phyloP scores from a whole-genome alignment of 805 yeast genomes.

The Jamesozyma hellenica region DNA sequence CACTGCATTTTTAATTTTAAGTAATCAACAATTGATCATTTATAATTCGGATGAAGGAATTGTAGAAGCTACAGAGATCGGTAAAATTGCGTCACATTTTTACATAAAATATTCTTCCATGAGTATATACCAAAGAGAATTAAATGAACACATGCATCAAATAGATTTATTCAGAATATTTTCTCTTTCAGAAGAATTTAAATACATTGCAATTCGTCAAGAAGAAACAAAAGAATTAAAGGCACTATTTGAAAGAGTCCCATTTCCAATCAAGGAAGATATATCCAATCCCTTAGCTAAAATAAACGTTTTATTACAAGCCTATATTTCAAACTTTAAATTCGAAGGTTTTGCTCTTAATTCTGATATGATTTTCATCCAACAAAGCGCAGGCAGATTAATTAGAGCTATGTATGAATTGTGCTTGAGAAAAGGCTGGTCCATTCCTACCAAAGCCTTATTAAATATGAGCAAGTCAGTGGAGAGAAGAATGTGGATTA shows the following conservation, averaged over 20 bases:
- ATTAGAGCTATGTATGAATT: conserved; percentile 80
- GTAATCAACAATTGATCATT: conserved; percentile 44
- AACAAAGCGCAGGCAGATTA: conserved; percentile 87
- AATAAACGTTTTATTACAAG: conserved; percentile 68
- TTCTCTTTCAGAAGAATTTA: conserved; percentile 76
- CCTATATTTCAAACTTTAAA: conserved; percentile 68
- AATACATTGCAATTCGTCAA: conserved; percentile 69
- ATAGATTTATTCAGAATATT: conserved; percentile 73
- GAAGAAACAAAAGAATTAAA: conserved; percentile 74
- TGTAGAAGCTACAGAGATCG: conserved; percentile 57
- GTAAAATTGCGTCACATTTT: conserved; percentile 76
- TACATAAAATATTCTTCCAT: conserved; percentile 73
- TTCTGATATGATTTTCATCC: conserved; percentile 87
- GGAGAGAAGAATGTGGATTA: conserved; percentile 72
- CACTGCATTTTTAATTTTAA: conserved; percentile 58
- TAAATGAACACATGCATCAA: conserved; percentile 55
- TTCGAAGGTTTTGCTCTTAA: conserved; percentile 84
- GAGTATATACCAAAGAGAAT: conserved; percentile 48
- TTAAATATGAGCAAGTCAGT: conserved; percentile 70
- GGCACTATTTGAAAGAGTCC: conserved; percentile 61
- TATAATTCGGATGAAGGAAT: conserved; percentile 44
- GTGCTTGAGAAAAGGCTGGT: conserved; percentile 60
- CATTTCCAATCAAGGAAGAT: conserved; percentile 75
- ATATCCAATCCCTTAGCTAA: conserved; percentile 67
- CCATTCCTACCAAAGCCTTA: conserved; percentile 45